Conservation (phyloP, 2,329 filamentous ascomycete genomes). For the Hortaea werneckii region DNA sequence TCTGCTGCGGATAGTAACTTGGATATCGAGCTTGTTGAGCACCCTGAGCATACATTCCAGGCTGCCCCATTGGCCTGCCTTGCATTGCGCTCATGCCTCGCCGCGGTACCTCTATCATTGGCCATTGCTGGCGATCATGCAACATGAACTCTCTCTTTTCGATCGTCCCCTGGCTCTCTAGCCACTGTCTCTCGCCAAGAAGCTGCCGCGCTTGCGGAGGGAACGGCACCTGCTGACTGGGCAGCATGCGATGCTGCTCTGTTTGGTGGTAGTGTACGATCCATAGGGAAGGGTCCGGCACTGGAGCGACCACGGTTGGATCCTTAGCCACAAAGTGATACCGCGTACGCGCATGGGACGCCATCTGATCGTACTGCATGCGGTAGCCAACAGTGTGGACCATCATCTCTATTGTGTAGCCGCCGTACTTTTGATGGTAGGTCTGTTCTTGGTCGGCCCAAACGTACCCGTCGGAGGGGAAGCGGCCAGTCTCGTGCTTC, state of each 20-base stretch:
- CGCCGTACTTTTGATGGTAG: slow-evolving; percentile 62
- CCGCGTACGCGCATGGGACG: slow-evolving; percentile 69
- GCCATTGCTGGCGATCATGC: slow-evolving; percentile 82
- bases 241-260: slow-evolving; percentile 63
- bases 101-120: slow-evolving; percentile 63
- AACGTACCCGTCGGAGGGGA: slow-evolving; percentile 83
- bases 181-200: slow-evolving; percentile 50
- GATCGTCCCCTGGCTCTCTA: slow-evolving; percentile 68
- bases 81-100: slow-evolving; percentile 15
- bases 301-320: slow-evolving; percentile 58
- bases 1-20: slow-evolving; percentile 6
- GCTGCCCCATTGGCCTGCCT: slow-evolving; percentile 13
- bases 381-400: slow-evolving; percentile 73
- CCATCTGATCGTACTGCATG: slow-evolving; percentile 54
- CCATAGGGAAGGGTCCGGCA: slow-evolving; percentile 74
- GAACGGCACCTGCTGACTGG: slow-evolving; percentile 55
- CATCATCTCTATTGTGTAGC: slow-evolving; percentile 77
- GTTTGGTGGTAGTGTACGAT: slow-evolving; percentile 80
- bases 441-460: slow-evolving; percentile 76
- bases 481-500: slow-evolving; percentile 58
- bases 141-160: slow-evolving; percentile 91
- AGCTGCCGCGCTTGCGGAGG: slow-evolving; percentile 48
- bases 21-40: background rate
- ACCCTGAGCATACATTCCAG: slow-evolving; percentile 1
- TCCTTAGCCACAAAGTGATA: slow-evolving; percentile 74